Base-by-base conservation (phyloP, 2,329 filamentous ascomycete genomes). In the Colletotrichum theobromicola region DNA sequence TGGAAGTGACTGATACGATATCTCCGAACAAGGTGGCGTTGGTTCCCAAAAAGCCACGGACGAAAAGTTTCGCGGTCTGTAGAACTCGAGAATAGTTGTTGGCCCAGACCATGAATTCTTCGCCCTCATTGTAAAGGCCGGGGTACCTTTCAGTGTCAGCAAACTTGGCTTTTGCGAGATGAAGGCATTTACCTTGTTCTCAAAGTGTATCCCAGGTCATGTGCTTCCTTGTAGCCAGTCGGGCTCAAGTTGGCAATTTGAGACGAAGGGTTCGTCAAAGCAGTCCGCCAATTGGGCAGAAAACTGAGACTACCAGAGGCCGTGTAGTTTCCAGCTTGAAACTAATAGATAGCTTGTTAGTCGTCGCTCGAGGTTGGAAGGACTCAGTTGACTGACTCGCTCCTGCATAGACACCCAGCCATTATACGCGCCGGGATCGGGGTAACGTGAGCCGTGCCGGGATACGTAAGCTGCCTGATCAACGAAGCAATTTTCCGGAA, bases 1-100 rank as follows among this genome's bases (percentile, higher is more conserved):
- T 89, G 2, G 86, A 85, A 16, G 92, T 91, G 50, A 94, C 86
- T 0, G 89, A 88, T 69, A 92, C 87, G 24, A 94, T 87, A 5
- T 86, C 88, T 13, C 90, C 91, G 0, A 88, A 82, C 4, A 85
- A 83, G 0, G 87, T 86, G 6, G 90, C 87, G 57, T 89, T 88
- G 26, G 87, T 85, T 0, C 91, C 91, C 0, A 93, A 81, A 78
- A 90, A 93, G 9, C 92, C 92, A 35, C 88, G 87, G 2, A 91
- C 85, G 76, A 93, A 94, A 60, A 91, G 86, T 66, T 89, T 85
- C 2, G 91, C 91, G 3, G 91, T 92, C 79, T 93, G 90, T 13
- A 93, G 83, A 1, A 92, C 91, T 7, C 90, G 88, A 7, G 90
- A 88, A 80, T 93, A 93, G 77, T 91, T 89, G 79, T 94, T 94